phyloP scores from a whole-genome alignment of 1,284 basidiomycete species.

The Agroathelia rolfsii region DNA sequence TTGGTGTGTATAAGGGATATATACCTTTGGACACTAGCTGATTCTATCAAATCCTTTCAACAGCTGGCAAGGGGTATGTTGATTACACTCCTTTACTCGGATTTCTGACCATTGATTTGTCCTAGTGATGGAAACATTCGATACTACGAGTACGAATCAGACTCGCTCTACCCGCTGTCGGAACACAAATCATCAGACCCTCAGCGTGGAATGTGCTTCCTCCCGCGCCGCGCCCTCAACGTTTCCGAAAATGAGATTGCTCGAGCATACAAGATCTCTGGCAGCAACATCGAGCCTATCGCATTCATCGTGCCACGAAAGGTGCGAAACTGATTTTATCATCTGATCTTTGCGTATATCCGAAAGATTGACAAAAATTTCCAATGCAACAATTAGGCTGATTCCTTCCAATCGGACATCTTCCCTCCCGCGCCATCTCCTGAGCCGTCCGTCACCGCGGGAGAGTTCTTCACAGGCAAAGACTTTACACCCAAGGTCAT shows the following conservation, averaged over 20 bases:
- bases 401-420: slow-evolving; percentile 89
- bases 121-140: slow-evolving; percentile 92
- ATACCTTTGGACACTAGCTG: too few relatives aligned
- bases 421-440: slow-evolving; percentile 83
- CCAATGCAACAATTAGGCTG: slow-evolving; percentile 47
- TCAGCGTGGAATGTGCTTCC: slow-evolving; percentile 93
- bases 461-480: slow-evolving; percentile 86
- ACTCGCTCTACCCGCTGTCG: slow-evolving; percentile 70
- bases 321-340: too few relatives aligned
- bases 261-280: slow-evolving; percentile 85
- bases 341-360: too few relatives aligned
- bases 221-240: slow-evolving; percentile 83
- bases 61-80: slow-evolving; percentile 67
- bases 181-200: slow-evolving; percentile 90
- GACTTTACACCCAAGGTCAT: slow-evolving; percentile 62
- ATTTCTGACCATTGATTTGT: slow-evolving; percentile 10
- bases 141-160: slow-evolving; percentile 91
- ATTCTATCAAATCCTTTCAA: too few relatives aligned
- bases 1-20: too few relatives aligned
- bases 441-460: slow-evolving; percentile 72
- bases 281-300: slow-evolving; percentile 74
- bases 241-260: slow-evolving; percentile 93
- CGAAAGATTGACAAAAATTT: too few relatives aligned
- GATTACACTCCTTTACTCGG: slow-evolving; percentile 10
- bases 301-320: slow-evolving; percentile 91